These are phyloP conservation scores for Dothideomycetes sp. DNA, from an alignment of 2,329 filamentous ascomycete genomes.

Conservation along the genomic window DNA sequence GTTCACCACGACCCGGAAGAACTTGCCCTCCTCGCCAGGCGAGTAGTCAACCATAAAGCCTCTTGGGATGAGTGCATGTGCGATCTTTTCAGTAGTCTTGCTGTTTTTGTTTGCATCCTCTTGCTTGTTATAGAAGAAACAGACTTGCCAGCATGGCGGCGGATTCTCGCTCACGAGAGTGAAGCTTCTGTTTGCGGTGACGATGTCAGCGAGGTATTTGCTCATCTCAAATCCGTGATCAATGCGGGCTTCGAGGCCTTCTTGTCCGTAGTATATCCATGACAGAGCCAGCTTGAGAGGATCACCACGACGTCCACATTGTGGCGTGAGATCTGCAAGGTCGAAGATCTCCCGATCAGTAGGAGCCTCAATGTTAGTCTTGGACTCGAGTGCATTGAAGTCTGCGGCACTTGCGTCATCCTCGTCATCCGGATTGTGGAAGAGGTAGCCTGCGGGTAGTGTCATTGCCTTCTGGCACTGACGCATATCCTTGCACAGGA, in stretches of 20 bases:
- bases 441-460: conserved; percentile 67
- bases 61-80: conserved; percentile 40
- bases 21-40: conserved; percentile 49
- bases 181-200: conserved; percentile 51
- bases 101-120: conserved; percentile 41
- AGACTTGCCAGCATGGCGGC: conserved; percentile 83
- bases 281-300: conserved; percentile 75
- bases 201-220: conserved; percentile 50
- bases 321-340: conserved; percentile 81
- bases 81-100: conserved; percentile 44
- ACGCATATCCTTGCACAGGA: conserved; percentile 65
- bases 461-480: conserved; percentile 78
- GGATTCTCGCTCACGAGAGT: conserved; percentile 63
- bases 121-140: conserved; percentile 71
- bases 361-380: conserved; percentile 13
- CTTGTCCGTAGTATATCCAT: conserved; percentile 79
- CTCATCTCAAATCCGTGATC: conserved; percentile 65
- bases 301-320: conserved; percentile 83
- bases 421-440: conserved; percentile 26
- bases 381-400: conserved; percentile 3
- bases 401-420: conserved; percentile 20
- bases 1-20: conserved; percentile 61
- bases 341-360: conserved; percentile 59
- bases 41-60: conserved; percentile 64
- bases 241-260: conserved; percentile 53